Evolutionary conservation across 2,329 filamentous ascomycete species (phyloP), one percentile per base, ranked within the genome.

Genomic region (Orbilia oligospora): DNA sequence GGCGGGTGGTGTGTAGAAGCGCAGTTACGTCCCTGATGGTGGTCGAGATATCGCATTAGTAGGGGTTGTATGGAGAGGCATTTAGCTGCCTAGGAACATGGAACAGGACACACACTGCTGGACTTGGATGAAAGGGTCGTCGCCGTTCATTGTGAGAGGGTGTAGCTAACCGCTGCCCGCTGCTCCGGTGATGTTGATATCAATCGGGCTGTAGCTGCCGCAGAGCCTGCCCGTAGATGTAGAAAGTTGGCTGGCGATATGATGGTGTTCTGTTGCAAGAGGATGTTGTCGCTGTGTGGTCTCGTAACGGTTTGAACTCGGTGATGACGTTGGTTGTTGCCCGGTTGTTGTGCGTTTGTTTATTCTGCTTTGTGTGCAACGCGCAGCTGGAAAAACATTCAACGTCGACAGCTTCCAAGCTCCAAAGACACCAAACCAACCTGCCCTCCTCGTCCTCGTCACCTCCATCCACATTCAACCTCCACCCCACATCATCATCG

Each of bases 1-100:
- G 91, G 9, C 95, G 91, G 67, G 93, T 92, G 14, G 90, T 90
- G 81, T 91, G 89, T 80, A 99, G 90, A 79, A 97, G 92, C 80
- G 90, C 87, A 81, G 97, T 91, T 81, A 98, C 93, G 86, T 99
- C 96, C 85, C 94, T 97, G 84, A 33, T 30, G 55, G 30, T 41
- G 5, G 41, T 30, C 14, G 76, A 58, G 27, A 24, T 16, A 51
- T 20, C 71, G 70, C 61, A 53, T 79, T 77, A 56, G 69, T 80
- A 49, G 24, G 36, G 22, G 71, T 75, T 80, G 38, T 56, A 56
- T 5, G 48, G 20, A 20, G 24, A 18, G 41, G 49, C 38, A 55
- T 33, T 14, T 18, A 64, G 38, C 38, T 33, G 20, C 6, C 55
- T 27, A 46, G 20, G 71, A 68, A 79, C n/a, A 20, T 46, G 20